A percentile compares a stretch with the other conserved stretches of the same genome.
phyloP scores from a whole-genome alignment of 1,284 basidiomycete genomes.

The Melampsora abietis-canadensis region DNA sequence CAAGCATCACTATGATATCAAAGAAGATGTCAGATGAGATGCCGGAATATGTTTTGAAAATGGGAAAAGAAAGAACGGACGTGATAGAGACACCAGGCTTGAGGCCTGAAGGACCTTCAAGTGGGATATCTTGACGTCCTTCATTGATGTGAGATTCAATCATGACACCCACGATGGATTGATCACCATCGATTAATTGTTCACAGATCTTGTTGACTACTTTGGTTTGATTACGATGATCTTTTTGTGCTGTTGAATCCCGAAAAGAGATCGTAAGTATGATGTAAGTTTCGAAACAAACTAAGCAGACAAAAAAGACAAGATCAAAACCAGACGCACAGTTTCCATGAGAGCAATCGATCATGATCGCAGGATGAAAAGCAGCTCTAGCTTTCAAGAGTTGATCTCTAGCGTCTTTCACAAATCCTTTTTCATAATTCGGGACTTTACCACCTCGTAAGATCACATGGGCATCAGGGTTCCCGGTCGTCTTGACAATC shows the following conservation, averaged over 20 bases:
- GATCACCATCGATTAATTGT: slow-evolving; percentile 65
- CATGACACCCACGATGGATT: slow-evolving; percentile 96
- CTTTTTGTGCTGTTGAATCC: slow-evolving; percentile 55
- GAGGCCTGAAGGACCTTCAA: slow-evolving; percentile 69
- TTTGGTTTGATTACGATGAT: slow-evolving; percentile 61
- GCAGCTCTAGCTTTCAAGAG: slow-evolving; percentile 77
- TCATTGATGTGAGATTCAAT: slow-evolving; percentile 91
- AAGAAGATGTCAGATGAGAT: background rate
- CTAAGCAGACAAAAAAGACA: slow-evolving; percentile 48
- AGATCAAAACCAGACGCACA: no score
- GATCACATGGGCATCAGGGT: slow-evolving; percentile 86
- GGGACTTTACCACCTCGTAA: slow-evolving; percentile 83
- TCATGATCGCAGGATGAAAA: slow-evolving; percentile 44
- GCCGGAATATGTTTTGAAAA: background rate
- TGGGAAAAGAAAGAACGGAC: slow-evolving; percentile 81
- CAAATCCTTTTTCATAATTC: slow-evolving; percentile 74
- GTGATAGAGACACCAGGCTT: slow-evolving; percentile 56
- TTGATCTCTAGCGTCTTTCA: slow-evolving; percentile 65
- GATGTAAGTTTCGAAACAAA: background rate
- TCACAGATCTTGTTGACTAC: slow-evolving; percentile 61
- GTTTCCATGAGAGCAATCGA: slow-evolving; percentile 80
- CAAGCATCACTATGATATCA: slow-evolving; percentile 61
- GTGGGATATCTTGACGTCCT: slow-evolving; percentile 77
- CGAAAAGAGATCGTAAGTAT: background rate
- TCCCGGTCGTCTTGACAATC: slow-evolving; percentile 83